Conservation (phyloP, 192 early-diverging fungal genomes). For the Coemansia sp. region DNA sequence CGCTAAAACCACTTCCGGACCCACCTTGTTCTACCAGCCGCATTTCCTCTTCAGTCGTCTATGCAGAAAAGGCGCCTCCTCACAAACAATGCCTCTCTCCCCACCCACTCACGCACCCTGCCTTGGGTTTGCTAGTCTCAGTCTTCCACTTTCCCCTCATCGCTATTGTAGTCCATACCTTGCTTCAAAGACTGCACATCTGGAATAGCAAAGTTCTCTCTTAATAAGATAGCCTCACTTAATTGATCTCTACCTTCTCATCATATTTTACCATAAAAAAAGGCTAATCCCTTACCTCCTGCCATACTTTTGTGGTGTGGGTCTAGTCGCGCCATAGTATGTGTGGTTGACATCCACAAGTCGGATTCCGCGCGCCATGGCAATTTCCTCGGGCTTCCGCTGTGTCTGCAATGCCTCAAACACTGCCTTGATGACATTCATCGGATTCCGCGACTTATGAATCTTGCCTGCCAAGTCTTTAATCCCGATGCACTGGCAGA, state of each 20-base stretch:
- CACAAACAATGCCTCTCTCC: not conserved
- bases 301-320: slow-evolving; percentile 1
- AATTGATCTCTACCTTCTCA: not conserved
- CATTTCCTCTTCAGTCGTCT: not conserved
- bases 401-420: slow-evolving; percentile 86
- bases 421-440: slow-evolving; percentile 97
- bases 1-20: no score
- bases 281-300: not conserved
- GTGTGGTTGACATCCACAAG: slow-evolving; percentile 86
- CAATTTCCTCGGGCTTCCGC: slow-evolving; percentile 81
- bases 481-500: slow-evolving; percentile 90
- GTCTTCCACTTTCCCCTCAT: slow-evolving; percentile 5
- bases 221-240: not conserved
- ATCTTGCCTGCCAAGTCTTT: slow-evolving; percentile 90
- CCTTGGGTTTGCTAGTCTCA: not conserved
- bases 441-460: slow-evolving; percentile 86
- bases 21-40: no score
- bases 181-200: not conserved
- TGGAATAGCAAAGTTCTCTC: not conserved
- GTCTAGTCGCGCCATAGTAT: slow-evolving; percentile 72
- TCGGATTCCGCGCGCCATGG: slow-evolving; percentile 79
- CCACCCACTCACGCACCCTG: not conserved
- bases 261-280: not conserved
- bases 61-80: not conserved
- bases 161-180: not conserved